Evolutionary conservation across 1,284 basidiomycete genomes (phyloP).

Genomic region (Wallemia hederae): DNA sequence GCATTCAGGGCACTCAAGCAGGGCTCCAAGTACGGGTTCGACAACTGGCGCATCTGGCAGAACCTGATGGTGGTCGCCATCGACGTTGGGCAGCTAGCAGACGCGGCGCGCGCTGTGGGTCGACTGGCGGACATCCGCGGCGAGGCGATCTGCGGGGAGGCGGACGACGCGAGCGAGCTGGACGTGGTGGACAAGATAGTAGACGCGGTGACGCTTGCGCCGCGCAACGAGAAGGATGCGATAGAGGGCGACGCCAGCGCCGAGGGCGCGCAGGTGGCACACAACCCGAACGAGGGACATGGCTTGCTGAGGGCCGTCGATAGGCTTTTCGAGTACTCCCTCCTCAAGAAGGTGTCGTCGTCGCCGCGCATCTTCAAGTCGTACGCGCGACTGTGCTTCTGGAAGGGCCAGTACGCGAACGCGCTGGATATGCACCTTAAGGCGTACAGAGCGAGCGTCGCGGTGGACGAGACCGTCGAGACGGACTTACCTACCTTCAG

Average conservation of each 20-base stretch:
- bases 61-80: slow-evolving; percentile 90
- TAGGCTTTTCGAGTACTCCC: slow-evolving; percentile 36
- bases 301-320: slow-evolving; percentile 32
- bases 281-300: slow-evolving; percentile 31
- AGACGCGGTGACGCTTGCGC: slow-evolving; percentile 41
- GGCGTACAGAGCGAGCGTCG: slow-evolving; percentile 45
- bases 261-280: slow-evolving; percentile 8
- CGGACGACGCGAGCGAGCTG: slow-evolving; percentile 18
- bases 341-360: slow-evolving; percentile 41
- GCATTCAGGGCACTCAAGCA: slow-evolving; percentile 85
- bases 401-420: slow-evolving; percentile 32
- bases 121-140: slow-evolving; percentile 50
- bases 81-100: slow-evolving; percentile 70
- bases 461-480: slow-evolving; percentile 32
- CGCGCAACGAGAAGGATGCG: slow-evolving; percentile 15
- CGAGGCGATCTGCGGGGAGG: slow-evolving; percentile 8
- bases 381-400: slow-evolving; percentile 45
- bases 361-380: slow-evolving; percentile 47
- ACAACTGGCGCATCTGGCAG: slow-evolving; percentile 93
- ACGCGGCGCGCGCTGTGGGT: slow-evolving; percentile 53
- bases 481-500: slow-evolving; percentile 34
- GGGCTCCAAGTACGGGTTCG: slow-evolving; percentile 52
- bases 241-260: slow-evolving; percentile 9
- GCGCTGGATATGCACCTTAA: slow-evolving; percentile 53
- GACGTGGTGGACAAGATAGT: slow-evolving; percentile 68